Conservation (phyloP, 2,329 filamentous ascomycete genomes). For the Colletotrichum gloeosporioides region DNA sequence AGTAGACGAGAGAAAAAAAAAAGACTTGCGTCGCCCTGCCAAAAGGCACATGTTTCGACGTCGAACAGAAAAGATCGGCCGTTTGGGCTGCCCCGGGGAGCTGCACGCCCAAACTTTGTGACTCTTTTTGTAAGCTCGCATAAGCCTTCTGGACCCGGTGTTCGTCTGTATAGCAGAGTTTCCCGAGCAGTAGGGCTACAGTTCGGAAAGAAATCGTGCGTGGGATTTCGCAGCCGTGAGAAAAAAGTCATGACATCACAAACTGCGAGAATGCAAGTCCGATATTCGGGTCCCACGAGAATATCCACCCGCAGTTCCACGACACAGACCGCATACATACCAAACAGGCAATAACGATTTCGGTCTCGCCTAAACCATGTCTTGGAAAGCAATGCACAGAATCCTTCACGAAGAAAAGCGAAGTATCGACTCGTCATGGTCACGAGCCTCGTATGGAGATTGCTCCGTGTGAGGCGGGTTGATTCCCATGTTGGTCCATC, state of each 20-base stretch:
- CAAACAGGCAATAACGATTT: neutral
- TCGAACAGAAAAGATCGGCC: neutral
- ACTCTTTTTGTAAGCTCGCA: neutral
- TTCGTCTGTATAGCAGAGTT: constrained; percentile 11
- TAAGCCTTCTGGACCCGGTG: constrained; percentile 1
- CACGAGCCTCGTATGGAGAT: neutral
- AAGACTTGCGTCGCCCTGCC: neutral
- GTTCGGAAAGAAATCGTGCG: neutral
- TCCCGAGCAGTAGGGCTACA: neutral
- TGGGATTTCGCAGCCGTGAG: neutral
- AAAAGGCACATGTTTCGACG: neutral
- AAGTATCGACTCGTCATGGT: neutral
- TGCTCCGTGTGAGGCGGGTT: neutral
- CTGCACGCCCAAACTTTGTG: constrained; percentile 3
- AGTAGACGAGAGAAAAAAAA: neutral
- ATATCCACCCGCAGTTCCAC: neutral
- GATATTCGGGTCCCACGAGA: neutral
- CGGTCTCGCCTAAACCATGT: neutral
- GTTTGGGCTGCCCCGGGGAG: neutral
- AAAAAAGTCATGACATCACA: constrained; percentile 1
- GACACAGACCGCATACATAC: neutral
- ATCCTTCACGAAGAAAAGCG: neutral
- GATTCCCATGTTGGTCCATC: neutral
- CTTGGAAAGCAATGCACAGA: neutral
- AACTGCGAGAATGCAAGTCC: neutral